phyloP scores from a whole-genome alignment of 2,329 filamentous ascomycete genomes.

The Penicillium sp. region DNA sequence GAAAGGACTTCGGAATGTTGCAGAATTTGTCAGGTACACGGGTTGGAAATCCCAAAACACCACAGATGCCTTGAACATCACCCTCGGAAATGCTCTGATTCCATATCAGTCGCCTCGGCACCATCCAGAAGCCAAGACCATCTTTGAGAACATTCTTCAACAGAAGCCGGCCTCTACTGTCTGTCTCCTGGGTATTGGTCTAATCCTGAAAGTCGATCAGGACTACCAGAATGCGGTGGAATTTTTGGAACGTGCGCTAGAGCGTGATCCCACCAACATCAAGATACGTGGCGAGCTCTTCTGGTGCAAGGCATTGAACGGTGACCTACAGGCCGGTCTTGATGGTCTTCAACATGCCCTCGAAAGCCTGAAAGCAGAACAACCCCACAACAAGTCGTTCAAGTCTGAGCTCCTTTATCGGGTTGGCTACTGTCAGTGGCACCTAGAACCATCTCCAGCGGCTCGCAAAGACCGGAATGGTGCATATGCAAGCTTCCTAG shows the following conservation, averaged over 20 bases:
- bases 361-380: constrained; percentile 63
- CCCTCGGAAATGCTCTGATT: constrained; percentile 83
- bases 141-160: constrained; percentile 80
- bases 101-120: constrained; percentile 88
- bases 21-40: constrained; percentile 64
- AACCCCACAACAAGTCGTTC: constrained; percentile 66
- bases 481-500: constrained; percentile 81
- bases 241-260: constrained; percentile 75
- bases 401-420: constrained; percentile 84
- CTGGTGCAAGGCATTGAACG: constrained; percentile 86
- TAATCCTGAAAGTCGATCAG: constrained; percentile 92
- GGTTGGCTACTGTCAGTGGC: constrained; percentile 84
- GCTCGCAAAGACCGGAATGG: constrained; percentile 79
- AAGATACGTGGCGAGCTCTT: constrained; percentile 83
- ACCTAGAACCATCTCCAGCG: constrained; percentile 70
- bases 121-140: constrained; percentile 80
- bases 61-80: constrained; percentile 72
- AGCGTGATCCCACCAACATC: constrained; percentile 72
- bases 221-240: constrained; percentile 80
- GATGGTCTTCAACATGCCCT: constrained; percentile 72
- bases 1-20: constrained; percentile 66
- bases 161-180: constrained; percentile 75
- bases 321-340: constrained; percentile 69
- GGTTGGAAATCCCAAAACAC: constrained; percentile 71
- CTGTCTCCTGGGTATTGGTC: constrained; percentile 83